Base-by-base conservation (phyloP, 2,329 filamentous ascomycete genomes). In the Penicillium verrucosum region DNA sequence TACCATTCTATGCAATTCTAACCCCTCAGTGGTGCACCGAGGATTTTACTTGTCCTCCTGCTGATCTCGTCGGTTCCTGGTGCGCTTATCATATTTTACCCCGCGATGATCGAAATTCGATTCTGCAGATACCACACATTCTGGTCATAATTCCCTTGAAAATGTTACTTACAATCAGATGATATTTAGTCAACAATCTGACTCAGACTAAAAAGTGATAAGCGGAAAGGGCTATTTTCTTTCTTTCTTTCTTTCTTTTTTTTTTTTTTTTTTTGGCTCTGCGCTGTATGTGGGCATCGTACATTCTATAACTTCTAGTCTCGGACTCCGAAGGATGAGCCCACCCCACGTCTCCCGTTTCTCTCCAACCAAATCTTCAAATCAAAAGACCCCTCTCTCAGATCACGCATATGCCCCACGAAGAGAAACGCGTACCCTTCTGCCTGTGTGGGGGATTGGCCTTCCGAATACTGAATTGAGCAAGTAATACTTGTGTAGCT, bases 381-480 rank as follows among this genome's bases (percentile, higher is more conserved):
- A 27, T 55, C 34, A 55, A 57, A 58, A 34, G 14, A 6, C 5
- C 56, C 51, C 6, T 58, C 56, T 23, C 21, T 36, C 10, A 58
- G 9, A 23, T 58, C 56, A 10, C 40, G 18, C 45, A 14, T 32
- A 18, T 55, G 46, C 6, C 44, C 55, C 21, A 46, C 41, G n/a
- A 58, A 58, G 5, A 45, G 37, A 25, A 59, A 59, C 11, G 18
- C 27, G 54, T 52, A 40, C 10, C 56, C 56, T 8, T 56, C 48
- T 10, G 36, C 34, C 11, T 51, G 27, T 1, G 5, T 34, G 1
- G 53, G 55, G 14, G 18, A 30, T 27, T 41, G 29, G 18, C 32
- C 25, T 54, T 63, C 61, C 25, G 25, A 36, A 50, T 51, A 63
- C 18, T 18, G 14, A 36, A 63, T 60, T 11, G 34, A 45, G 51